Conservation (phyloP, 2,329 filamentous ascomycete genomes). For the Fusarium albidum region DNA sequence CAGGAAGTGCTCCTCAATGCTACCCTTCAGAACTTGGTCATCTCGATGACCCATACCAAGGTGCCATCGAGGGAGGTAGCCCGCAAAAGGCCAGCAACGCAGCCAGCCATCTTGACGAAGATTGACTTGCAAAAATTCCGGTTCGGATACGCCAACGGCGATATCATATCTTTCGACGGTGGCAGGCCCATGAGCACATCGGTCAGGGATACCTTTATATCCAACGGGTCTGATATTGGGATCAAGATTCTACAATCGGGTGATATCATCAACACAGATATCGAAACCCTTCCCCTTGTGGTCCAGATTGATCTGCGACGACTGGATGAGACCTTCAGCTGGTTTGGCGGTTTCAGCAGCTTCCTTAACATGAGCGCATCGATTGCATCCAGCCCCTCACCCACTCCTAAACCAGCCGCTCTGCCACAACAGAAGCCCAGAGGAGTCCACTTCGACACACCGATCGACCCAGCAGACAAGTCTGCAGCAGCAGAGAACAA, state of each 20-base stretch:
- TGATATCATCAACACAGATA: conserved; percentile 61
- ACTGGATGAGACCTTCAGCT: conserved; percentile 85
- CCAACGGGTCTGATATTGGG: conserved; percentile 65
- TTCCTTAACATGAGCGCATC: conserved; percentile 89
- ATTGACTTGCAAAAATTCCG: conserved; percentile 64
- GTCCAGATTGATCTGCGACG: conserved; percentile 79
- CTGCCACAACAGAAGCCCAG: conserved; percentile 56
- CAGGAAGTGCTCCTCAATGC: conserved; percentile 62
- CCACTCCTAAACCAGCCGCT: conserved; percentile 48
- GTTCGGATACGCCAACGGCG: conserved; percentile 69
- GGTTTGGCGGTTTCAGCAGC: conserved; percentile 91
- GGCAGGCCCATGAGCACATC: conserved; percentile 66
- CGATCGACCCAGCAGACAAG: conserved; percentile 57
- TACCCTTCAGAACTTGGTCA: conserved; percentile 54
- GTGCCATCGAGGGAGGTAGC: conserved; percentile 11
- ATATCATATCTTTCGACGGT: conserved; percentile 70
- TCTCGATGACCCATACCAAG: conserved; percentile 39
- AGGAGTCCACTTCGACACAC: conserved; percentile 67
- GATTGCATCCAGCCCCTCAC: conserved; percentile 76
- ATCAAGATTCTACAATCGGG: conserved; percentile 58
- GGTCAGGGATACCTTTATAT: conserved; percentile 65
- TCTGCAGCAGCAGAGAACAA: conserved; percentile 66
- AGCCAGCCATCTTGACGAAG: conserved; percentile 42
- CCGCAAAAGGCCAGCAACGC: conserved; percentile 38
- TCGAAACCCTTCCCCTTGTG: conserved; percentile 80